Conservation (phyloP, 371 early-diverging fungal species). For the Mortierella sp. region DNA sequence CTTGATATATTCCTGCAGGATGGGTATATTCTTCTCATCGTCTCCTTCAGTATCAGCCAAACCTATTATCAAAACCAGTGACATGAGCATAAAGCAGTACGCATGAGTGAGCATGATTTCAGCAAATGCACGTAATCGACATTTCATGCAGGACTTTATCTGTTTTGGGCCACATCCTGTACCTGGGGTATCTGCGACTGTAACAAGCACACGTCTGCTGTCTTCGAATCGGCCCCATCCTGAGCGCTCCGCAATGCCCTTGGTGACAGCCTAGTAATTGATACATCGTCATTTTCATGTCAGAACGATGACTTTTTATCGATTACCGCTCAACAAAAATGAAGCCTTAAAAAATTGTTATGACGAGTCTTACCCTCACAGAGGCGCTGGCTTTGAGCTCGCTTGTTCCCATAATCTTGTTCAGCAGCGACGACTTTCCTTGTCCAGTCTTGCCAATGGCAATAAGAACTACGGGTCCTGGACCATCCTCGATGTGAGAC, state of each 20-base stretch:
- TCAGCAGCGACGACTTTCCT: constrained; percentile 67
- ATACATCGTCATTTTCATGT: neutral
- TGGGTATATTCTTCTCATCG: constrained; percentile 60
- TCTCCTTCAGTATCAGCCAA: constrained; percentile 66
- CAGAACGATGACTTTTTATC: neutral
- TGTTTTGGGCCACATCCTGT: neutral
- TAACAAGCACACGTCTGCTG: constrained; percentile 60
- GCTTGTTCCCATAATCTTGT: constrained; percentile 63
- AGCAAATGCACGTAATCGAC: neutral
- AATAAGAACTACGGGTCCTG: constrained; percentile 51
- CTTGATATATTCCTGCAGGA: constrained; percentile 62
- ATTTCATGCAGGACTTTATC: neutral
- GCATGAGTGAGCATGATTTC: neutral
- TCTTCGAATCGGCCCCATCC: constrained; percentile 64
- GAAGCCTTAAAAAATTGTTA: too few relatives aligned
- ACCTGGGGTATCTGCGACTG: constrained; percentile 68
- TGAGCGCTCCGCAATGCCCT: constrained; percentile 64
- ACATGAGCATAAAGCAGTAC: neutral
- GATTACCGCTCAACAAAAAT: too few relatives aligned
- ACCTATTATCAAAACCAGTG: constrained; percentile 27
- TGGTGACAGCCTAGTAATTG: constrained; percentile 61
- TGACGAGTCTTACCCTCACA: constrained; percentile 57
- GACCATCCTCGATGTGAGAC: constrained; percentile 50
- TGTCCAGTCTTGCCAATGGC: constrained; percentile 58
- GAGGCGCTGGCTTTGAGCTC: constrained; percentile 65